Conservation (phyloP, 2,329 filamentous ascomycete genomes). For the Trichoderma afroharzianum region DNA sequence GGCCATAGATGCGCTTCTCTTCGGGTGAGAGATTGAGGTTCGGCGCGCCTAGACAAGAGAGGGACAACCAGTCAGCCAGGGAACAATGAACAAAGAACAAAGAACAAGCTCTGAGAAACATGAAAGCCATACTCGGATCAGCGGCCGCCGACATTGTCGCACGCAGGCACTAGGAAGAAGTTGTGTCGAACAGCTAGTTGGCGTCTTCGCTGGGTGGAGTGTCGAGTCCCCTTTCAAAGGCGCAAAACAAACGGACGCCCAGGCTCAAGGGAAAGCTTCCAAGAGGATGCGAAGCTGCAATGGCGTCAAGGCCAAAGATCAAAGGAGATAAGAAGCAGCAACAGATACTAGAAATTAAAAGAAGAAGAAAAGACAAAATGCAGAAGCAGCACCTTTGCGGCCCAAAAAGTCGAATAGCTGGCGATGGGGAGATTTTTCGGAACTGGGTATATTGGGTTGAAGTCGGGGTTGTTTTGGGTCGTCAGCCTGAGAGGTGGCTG, state of each 20-base stretch:
- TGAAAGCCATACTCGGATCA: slow-evolving; percentile 23
- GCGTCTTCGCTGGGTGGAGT: not conserved
- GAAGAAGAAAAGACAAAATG: not conserved
- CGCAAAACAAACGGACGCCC: not conserved
- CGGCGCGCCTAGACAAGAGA: slow-evolving; percentile 45
- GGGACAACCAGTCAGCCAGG: slow-evolving; percentile 19
- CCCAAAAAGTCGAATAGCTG: slow-evolving; percentile 2
- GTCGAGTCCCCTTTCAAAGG: not conserved
- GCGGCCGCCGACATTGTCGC: slow-evolving; percentile 26
- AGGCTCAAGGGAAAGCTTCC: not conserved
- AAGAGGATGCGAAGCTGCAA: not conserved
- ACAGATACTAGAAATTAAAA: not conserved
- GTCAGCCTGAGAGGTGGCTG: slow-evolving; percentile 17
- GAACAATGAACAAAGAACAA: not conserved
- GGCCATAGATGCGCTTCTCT: slow-evolving; percentile 90
- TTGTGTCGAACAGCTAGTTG: not conserved
- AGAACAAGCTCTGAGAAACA: not conserved
- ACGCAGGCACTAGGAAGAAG: slow-evolving; percentile 16
- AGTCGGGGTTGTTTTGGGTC: slow-evolving; percentile 12
- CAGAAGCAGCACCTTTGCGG: slow-evolving; percentile 6
- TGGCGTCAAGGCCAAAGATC: not conserved
- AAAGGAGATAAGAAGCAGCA: not conserved
- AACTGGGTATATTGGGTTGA: slow-evolving; percentile 17
- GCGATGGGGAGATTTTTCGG: slow-evolving; percentile 3
- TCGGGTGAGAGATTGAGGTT: slow-evolving; percentile 84